Evolutionary conservation across 1,139 yeast genomes (phyloP).

Genomic region (Taiozyma sp.): DNA sequence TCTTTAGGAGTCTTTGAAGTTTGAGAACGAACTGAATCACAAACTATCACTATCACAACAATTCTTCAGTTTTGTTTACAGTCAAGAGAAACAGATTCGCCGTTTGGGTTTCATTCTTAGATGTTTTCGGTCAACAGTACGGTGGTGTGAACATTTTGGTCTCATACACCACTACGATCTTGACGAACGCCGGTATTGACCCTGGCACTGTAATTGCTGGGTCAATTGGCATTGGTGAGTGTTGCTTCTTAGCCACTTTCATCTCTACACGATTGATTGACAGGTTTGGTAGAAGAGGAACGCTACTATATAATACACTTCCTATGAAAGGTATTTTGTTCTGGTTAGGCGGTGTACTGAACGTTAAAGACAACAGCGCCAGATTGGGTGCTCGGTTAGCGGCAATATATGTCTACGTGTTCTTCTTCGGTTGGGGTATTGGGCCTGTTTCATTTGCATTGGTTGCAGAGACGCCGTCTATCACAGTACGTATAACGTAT

Average conservation of each 20-base stretch:
- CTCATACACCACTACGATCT: conserved; percentile 47
- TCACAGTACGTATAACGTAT: conserved; percentile 15
- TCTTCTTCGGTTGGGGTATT: conserved; percentile 48
- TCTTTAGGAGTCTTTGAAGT: conserved; percentile 17
- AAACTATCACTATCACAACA: conserved; percentile 34
- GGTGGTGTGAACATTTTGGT: conserved; percentile 55
- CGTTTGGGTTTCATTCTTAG: conserved; percentile 47
- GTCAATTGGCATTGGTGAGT: conserved; percentile 54
- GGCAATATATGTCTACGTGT: conserved; percentile 43
- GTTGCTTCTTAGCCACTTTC: conserved; percentile 46
- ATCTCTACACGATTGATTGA: conserved; percentile 51
- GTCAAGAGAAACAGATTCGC: conserved; percentile 48
- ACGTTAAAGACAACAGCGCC: conserved; percentile 31
- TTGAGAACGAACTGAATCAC: conserved; percentile 30
- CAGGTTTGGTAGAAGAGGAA: conserved; percentile 46
- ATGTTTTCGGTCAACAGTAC: conserved; percentile 54
- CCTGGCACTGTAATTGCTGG: conserved; percentile 42
- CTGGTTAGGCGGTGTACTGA: conserved; percentile 45
- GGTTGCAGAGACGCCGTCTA: conserved; percentile 53
- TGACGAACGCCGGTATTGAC: conserved; percentile 40
- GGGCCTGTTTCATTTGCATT: conserved; percentile 55
- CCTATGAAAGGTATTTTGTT: conserved; percentile 46
- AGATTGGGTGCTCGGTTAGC: conserved; percentile 40
- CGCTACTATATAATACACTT: conserved; percentile 32
- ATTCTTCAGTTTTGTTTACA: conserved; percentile 38